Percentiles rank a stretch among this genome's conserved stretches.
phyloP scores from a whole-genome alignment of 768 basidiomycete genomes.

The Boletus vinaceobasis region DNA sequence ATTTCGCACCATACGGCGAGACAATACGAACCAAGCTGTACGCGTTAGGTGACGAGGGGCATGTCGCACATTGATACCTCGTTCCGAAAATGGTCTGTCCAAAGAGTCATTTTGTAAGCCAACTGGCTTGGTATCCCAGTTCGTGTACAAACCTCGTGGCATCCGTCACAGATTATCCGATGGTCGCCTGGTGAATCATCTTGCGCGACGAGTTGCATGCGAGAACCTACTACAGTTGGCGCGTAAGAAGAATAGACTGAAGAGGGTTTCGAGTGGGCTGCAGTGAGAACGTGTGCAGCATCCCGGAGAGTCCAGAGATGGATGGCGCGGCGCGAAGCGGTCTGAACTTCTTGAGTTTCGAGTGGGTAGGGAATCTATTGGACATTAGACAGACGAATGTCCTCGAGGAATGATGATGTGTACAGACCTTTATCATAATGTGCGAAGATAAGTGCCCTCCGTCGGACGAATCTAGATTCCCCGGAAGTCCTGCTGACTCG shows the following conservation, averaged over 20 bases:
- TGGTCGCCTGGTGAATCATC: slow-evolving; percentile 46
- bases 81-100: slow-evolving; percentile 68
- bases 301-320: slow-evolving; percentile 76
- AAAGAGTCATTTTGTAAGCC: background rate
- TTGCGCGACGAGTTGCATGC: slow-evolving; percentile 32
- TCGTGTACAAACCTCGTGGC: slow-evolving; percentile 47
- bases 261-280: slow-evolving; percentile 48
- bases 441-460: slow-evolving; percentile 82
- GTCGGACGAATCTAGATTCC: slow-evolving; percentile 72
- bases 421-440: slow-evolving; percentile 85
- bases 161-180: slow-evolving; percentile 57
- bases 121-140: background rate
- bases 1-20: background rate
- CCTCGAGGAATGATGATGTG: background rate
- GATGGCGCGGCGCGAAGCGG: slow-evolving; percentile 69
- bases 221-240: slow-evolving; percentile 61
- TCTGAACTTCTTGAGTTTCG: slow-evolving; percentile 67
- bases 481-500: slow-evolving; percentile 81
- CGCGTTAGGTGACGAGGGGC: slow-evolving; percentile 66
- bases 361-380: slow-evolving; percentile 82
- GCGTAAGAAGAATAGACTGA: slow-evolving; percentile 64
- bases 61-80: slow-evolving; percentile 88
- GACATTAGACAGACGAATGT: slow-evolving; percentile 1
- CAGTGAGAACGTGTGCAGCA: slow-evolving; percentile 54
- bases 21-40: slow-evolving; percentile 63